Evolutionary conservation across 768 basidiomycete species (phyloP).

Genomic region (Tulasnella calospora): DNA sequence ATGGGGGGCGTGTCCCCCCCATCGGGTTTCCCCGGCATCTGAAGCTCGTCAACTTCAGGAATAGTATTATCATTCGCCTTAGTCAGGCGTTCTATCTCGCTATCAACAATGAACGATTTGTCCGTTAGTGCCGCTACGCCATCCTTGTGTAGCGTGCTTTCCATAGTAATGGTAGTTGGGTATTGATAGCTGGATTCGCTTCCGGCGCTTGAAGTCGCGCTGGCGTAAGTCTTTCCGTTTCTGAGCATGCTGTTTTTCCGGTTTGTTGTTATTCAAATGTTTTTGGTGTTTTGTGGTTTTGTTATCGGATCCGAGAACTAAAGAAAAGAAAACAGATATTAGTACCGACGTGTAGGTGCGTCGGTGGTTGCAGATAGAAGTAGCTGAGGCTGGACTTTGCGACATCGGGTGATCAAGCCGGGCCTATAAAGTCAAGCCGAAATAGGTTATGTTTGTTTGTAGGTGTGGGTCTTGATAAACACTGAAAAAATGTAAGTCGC

Average conservation of each 20-base stretch:
- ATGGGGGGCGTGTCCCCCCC: background rate
- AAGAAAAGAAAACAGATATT: background rate
- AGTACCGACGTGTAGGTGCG: background rate
- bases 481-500: too few species aligned
- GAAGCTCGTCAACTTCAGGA: background rate
- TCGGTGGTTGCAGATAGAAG: background rate
- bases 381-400: background rate
- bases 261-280: background rate
- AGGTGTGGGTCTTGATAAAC: too few species aligned
- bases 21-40: too few species aligned
- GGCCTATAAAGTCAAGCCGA: background rate
- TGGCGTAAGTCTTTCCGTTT: too few species aligned
- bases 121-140: background rate
- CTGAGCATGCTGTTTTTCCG: background rate
- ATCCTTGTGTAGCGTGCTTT: background rate
- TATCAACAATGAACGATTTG: too few species aligned
- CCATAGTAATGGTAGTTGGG: background rate
- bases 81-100: background rate
- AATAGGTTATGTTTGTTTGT: background rate
- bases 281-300: background rate
- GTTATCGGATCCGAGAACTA: too few species aligned
- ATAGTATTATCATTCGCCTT: background rate
- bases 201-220: too few species aligned
- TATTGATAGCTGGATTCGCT: too few species aligned
- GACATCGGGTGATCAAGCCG: background rate